phyloP scores from a whole-genome alignment of 306 rosid genomes.

The Prosopis cineraria region DNA sequence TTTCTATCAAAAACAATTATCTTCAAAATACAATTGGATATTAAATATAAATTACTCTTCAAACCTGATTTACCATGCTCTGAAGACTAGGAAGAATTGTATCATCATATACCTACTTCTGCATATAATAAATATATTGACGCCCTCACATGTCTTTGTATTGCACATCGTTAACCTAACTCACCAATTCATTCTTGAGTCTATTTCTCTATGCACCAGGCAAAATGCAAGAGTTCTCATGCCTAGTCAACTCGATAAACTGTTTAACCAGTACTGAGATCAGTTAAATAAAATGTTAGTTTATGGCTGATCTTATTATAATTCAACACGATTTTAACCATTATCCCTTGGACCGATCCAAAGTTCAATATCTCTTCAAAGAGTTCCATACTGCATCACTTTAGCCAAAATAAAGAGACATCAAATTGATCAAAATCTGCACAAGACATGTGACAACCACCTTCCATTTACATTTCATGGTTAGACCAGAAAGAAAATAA shows the following conservation, averaged over 20 bases:
- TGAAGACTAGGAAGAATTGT: too few species aligned
- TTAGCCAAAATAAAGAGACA: neutral
- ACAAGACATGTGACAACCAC: neutral
- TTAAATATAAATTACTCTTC: too few species aligned
- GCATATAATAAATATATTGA: neutral
- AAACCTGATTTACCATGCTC: too few species aligned
- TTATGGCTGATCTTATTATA: too few species aligned
- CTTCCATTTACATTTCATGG: neutral
- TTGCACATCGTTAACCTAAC: neutral
- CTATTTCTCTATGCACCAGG: neutral
- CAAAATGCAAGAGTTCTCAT: neutral
- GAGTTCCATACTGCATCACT: neutral
- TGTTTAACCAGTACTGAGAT: too few species aligned
- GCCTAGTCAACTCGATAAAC: too few species aligned
- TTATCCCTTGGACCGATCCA: too few species aligned
- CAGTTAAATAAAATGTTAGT: too few species aligned
- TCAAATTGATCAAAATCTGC: neutral
- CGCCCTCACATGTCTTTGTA: neutral
- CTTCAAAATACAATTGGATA: too few species aligned
- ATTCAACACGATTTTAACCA: too few species aligned
- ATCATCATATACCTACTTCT: neutral
- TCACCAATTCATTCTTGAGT: neutral
- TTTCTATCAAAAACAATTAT: too few species aligned
- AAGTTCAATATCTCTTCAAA: too few species aligned
- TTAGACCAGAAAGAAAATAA: neutral